Conservation (phyloP, 257 asterid genomes). For the Solanum microdontum region DNA sequence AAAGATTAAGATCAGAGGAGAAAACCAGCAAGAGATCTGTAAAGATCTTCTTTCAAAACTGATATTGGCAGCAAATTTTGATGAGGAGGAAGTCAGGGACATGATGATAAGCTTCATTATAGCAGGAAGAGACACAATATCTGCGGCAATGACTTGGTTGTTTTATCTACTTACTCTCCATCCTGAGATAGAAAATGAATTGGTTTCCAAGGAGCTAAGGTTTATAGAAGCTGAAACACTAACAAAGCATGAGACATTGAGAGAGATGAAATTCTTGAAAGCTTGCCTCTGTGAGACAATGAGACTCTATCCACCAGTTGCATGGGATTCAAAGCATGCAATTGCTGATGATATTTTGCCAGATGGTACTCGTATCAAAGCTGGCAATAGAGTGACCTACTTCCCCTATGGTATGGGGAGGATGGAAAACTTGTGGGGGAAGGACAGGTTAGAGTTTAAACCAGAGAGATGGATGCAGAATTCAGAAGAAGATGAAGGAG, state of each 20-base stretch:
- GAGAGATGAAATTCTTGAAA: conserved; percentile 27
- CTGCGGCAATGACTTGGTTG: conserved; percentile 71
- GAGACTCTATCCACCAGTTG: conserved; percentile 55
- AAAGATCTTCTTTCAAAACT: conserved; percentile 29
- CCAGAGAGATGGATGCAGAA: conserved; percentile 52
- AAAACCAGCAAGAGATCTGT: not conserved
- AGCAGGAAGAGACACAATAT: conserved; percentile 65
- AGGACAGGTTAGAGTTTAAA: conserved; percentile 43
- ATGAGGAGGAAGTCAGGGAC: conserved; percentile 30
- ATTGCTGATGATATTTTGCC: conserved; percentile 25
- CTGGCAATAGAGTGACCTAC: conserved; percentile 66
- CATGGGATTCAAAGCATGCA: conserved; percentile 63
- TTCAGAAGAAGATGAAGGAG: conserved; percentile 12
- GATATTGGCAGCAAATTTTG: conserved; percentile 19
- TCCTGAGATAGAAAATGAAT: conserved; percentile 20
- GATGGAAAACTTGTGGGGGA: conserved; percentile 61
- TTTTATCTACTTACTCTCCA: conserved; percentile 36
- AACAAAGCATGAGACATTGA: conserved; percentile 11
- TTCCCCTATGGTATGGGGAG: conserved; percentile 84
- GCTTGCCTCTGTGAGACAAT: conserved; percentile 56
- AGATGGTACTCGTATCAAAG: conserved; percentile 26
- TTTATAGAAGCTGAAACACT: not conserved
- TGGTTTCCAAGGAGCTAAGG: conserved; percentile 22
- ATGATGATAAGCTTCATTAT: conserved; percentile 51
- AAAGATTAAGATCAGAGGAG: not conserved